Percentiles rank a stretch among this genome's conserved stretches.
These are phyloP conservation scores for Solanum chacoense DNA, from an alignment of 305 asterid genomes.

Conservation along the genomic window DNA sequence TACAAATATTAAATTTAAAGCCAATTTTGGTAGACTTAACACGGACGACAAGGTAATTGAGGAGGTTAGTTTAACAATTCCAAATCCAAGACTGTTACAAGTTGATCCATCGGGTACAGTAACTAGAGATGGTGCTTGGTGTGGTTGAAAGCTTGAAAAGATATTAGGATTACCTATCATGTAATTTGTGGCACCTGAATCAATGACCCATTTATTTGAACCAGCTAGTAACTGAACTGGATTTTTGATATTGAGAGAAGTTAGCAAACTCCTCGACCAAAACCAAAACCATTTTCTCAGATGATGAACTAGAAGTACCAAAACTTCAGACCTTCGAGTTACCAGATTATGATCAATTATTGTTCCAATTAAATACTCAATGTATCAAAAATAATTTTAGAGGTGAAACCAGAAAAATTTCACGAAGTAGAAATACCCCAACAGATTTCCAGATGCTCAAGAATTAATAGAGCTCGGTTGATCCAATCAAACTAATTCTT, in stretches of 20 bases:
- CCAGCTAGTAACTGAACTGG: background rate
- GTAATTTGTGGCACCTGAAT: background rate
- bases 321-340: background rate
- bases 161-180: background rate
- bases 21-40: background rate
- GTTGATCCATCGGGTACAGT: background rate
- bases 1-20: background rate
- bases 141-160: background rate
- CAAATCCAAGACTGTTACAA: background rate
- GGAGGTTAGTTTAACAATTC: background rate
- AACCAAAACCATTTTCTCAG: background rate
- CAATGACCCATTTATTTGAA: background rate
- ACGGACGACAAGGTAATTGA: background rate
- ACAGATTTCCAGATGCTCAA: background rate
- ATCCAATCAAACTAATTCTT: background rate
- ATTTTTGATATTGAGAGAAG: background rate
- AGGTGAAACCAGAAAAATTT: no score
- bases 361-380: background rate
- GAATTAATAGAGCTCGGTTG: no score
- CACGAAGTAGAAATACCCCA: background rate
- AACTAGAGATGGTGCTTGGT: background rate
- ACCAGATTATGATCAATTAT: background rate
- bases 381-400: background rate
- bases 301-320: background rate
- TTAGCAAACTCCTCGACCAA: background rate